These are phyloP conservation scores for Rhynchospora pubera DNA, from an alignment of 176 grass and related monocot species.

Conservation along the genomic window DNA sequence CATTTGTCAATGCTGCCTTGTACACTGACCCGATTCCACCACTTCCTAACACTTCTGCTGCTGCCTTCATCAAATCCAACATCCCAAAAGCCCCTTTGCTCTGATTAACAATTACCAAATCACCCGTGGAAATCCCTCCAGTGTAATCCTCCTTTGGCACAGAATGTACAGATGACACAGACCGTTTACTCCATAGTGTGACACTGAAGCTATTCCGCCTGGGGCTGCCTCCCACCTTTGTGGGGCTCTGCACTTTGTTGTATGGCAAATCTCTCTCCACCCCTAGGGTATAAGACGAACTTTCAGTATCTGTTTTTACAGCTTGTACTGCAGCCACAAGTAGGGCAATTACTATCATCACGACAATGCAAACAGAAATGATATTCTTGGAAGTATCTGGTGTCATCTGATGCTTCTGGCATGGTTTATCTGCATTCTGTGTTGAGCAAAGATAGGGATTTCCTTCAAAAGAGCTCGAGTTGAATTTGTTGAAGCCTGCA, in stretches of 20 bases:
- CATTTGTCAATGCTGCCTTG: conserved; percentile 76
- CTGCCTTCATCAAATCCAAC: conserved; percentile 84
- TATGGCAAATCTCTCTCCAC: conserved; percentile 18
- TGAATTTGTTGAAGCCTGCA: conserved; percentile 52
- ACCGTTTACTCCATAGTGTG: conserved; percentile 28
- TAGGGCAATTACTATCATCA: conserved; percentile 10
- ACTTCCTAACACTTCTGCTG: conserved; percentile 62
- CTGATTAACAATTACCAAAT: conserved; percentile 71
- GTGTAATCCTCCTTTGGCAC: conserved; percentile 28
- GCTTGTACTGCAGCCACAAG: background rate
- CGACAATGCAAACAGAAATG: background rate
- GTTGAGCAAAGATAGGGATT: conserved; percentile 57
- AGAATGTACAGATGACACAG: conserved; percentile 25
- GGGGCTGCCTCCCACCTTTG: conserved; percentile 13
- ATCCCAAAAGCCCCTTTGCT: conserved; percentile 60
- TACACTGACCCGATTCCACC: conserved; percentile 63
- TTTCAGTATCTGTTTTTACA: background rate
- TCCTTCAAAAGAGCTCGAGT: conserved; percentile 33
- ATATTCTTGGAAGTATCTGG: background rate
- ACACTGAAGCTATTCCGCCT: conserved; percentile 28
- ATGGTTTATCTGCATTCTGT: conserved; percentile 13
- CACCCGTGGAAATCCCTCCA: conserved; percentile 3
- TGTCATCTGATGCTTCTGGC: conserved; percentile 13
- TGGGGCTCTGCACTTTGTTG: background rate
- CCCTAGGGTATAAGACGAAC: conserved; percentile 14